Conservation (phyloP, 345 rosid species). For the Eucalyptus shirleyi region DNA sequence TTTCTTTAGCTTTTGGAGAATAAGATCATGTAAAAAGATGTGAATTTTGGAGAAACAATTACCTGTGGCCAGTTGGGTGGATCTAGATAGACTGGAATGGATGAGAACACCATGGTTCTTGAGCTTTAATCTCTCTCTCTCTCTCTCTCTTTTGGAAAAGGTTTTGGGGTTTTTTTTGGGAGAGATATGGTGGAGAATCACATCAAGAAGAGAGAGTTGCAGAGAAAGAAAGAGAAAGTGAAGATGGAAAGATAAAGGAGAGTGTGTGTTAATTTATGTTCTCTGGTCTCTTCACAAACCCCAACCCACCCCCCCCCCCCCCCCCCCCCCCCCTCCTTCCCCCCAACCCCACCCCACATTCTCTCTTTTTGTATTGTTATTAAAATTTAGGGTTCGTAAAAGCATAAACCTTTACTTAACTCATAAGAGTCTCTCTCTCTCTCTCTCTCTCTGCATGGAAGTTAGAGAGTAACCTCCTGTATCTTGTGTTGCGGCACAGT, state of each 20-base stretch:
- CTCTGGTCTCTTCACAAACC: not conserved
- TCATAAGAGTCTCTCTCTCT: conserved; percentile 6
- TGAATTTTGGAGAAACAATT: not conserved
- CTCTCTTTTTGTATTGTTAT: conserved; percentile 10
- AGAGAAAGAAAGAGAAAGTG: conserved; percentile 11
- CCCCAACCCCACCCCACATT: not conserved
- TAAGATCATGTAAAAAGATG: not conserved
- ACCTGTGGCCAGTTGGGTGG: conserved; percentile 59
- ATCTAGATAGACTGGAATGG: conserved; percentile 50
- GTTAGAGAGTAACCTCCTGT: too few relatives aligned
- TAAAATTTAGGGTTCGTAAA: conserved; percentile 9
- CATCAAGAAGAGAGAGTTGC: conserved; percentile 40
- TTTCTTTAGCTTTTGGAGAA: not conserved
- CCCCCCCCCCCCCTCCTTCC: not conserved
- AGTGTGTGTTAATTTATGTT: conserved; percentile 15
- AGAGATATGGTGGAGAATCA: conserved; percentile 47
- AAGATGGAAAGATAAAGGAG: conserved; percentile 26
- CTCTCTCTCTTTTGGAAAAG: conserved; percentile 29
- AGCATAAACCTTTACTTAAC: conserved; percentile 5
- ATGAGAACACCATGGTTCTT: conserved; percentile 18
- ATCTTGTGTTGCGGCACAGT: too few relatives aligned
- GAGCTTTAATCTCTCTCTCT: conserved; percentile 14
- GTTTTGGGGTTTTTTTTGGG: conserved; percentile 4
- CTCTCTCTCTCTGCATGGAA: not conserved
- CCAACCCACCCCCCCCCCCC: not conserved